Percentiles rank a stretch among this genome's conserved stretches.
phyloP scores from a whole-genome alignment of 2,329 filamentous ascomycete genomes.

The Xylariomycetidae sp. region DNA sequence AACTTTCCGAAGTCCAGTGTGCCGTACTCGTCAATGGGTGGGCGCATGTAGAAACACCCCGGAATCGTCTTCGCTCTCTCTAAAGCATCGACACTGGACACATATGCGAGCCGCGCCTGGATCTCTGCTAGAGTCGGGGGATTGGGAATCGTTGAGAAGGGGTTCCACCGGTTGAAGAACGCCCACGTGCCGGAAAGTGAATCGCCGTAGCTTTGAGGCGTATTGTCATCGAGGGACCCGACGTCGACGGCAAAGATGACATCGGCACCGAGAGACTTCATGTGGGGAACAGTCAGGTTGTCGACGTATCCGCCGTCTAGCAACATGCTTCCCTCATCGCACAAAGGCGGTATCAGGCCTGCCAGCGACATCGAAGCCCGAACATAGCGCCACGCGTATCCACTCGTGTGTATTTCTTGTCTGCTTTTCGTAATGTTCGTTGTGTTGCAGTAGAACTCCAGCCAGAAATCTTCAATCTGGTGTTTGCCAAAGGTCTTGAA shows the following conservation, averaged over 20 bases:
- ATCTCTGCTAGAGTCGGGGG: conserved; percentile 94
- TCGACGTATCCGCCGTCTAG: conserved; percentile 96
- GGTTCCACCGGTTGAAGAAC: conserved; percentile 93
- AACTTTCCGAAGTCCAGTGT: conserved; percentile 97
- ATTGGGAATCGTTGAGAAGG: conserved; percentile 81
- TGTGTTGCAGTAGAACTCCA: conserved; percentile 98
- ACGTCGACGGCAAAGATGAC: conserved; percentile 96
- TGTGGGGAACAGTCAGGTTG: conserved; percentile 93
- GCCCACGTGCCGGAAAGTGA: conserved; percentile 94
- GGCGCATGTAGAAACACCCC: conserved; percentile 93
- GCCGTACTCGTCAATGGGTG: conserved; percentile 87
- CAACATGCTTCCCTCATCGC: conserved; percentile 94
- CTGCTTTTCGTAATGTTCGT: conserved; percentile 96
- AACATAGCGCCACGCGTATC: conserved; percentile 96
- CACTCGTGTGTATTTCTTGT: conserved; percentile 87
- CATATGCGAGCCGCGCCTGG: conserved; percentile 89
- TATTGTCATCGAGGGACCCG: conserved; percentile 84
- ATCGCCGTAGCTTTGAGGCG: conserved; percentile 88
- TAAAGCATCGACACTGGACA: conserved; percentile 87
- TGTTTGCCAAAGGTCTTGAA: conserved; percentile 97
- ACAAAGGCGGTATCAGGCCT: conserved; percentile 85
- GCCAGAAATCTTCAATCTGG: conserved; percentile 98
- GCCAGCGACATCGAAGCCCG: conserved; percentile 95
- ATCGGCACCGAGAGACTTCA: conserved; percentile 90
- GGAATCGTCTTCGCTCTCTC: conserved; percentile 87